These are phyloP conservation scores for Penicillium daleae DNA, from an alignment of 495 filamentous ascomycete genomes.

Conservation along the genomic window DNA sequence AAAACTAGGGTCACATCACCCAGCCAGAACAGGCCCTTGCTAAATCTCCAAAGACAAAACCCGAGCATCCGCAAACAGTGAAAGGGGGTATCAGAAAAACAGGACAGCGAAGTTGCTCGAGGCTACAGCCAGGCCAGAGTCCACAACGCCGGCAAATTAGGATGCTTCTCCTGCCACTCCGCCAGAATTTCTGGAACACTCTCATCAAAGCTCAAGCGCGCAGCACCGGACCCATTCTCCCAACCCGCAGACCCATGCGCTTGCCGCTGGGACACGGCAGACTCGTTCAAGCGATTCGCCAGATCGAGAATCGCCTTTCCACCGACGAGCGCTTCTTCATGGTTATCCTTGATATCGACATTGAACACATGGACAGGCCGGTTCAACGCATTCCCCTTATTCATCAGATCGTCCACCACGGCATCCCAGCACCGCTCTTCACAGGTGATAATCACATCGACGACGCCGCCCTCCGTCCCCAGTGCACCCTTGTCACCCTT, in stretches of 20 bases:
- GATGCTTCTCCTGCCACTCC: slow-evolving; percentile 97
- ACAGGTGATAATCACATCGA: slow-evolving; percentile 95
- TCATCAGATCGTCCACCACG: slow-evolving; percentile 90
- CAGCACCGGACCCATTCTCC: slow-evolving; percentile 67
- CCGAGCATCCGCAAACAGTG: not conserved
- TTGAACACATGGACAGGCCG: slow-evolving; percentile 96
- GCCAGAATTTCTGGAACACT: slow-evolving; percentile 89
- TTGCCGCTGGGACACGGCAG: slow-evolving; percentile 76
- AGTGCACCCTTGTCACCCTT: slow-evolving; percentile 68
- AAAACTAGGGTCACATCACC: not conserved
- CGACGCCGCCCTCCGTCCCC: slow-evolving; percentile 88
- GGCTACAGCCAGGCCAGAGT: slow-evolving; percentile 91
- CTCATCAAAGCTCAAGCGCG: slow-evolving; percentile 83
- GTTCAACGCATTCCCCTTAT: slow-evolving; percentile 80
- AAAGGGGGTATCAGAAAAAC: slow-evolving; percentile 13
- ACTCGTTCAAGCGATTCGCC: slow-evolving; percentile 82
- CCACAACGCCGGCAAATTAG: slow-evolving; percentile 88
- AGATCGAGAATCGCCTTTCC: slow-evolving; percentile 92
- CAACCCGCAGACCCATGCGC: slow-evolving; percentile 63
- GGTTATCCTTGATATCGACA: slow-evolving; percentile 97
- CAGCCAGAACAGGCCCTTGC: not conserved
- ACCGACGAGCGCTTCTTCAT: slow-evolving; percentile 91
- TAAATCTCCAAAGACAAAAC: not conserved
- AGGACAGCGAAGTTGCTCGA: not conserved
- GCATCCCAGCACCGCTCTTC: slow-evolving; percentile 99